phyloP scores from a whole-genome alignment of 2,329 filamentous ascomycete genomes.

The Aspergillus brunneoviolaceus region DNA sequence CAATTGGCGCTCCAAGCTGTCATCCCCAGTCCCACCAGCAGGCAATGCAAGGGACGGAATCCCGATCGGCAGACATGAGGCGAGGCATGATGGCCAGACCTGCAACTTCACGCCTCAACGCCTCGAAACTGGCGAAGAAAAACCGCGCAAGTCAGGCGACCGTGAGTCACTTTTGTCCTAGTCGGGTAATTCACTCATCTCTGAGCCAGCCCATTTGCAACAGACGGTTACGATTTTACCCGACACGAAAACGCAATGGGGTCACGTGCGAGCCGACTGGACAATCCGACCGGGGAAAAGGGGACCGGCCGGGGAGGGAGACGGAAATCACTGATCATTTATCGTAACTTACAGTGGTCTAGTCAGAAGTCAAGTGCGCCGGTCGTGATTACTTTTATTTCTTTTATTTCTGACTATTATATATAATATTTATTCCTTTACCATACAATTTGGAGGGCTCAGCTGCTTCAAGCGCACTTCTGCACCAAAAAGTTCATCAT shows the following conservation, averaged over 20 bases:
- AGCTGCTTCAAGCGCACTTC: not conserved
- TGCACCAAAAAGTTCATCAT: not conserved
- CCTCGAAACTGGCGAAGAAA: slow-evolving; percentile 17
- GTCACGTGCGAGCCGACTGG: slow-evolving; percentile 17
- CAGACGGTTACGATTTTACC: slow-evolving; percentile 20
- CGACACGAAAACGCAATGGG: slow-evolving; percentile 21
- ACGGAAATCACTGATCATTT: not conserved
- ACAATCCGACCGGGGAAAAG: not conserved
- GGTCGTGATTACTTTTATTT: no score
- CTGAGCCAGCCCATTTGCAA: not conserved
- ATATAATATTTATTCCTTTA: not conserved
- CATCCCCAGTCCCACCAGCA: slow-evolving; percentile 3
- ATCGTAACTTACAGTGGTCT: no score
- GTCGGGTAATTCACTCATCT: not conserved
- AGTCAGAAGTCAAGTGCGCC: no score
- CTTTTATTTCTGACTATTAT: no score
- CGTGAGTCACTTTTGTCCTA: not conserved
- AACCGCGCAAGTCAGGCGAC: slow-evolving; percentile 3
- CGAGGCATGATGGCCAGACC: no score
- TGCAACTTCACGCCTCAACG: not conserved
- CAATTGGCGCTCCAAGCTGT: not conserved
- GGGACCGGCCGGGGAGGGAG: not conserved
- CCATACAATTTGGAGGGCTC: no score
- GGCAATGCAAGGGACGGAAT: slow-evolving; percentile 6
- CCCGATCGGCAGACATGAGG: not conserved